Evolutionary conservation across 2,329 filamentous ascomycete genomes (phyloP).

Genomic region (Scedosporium apiospermum): DNA sequence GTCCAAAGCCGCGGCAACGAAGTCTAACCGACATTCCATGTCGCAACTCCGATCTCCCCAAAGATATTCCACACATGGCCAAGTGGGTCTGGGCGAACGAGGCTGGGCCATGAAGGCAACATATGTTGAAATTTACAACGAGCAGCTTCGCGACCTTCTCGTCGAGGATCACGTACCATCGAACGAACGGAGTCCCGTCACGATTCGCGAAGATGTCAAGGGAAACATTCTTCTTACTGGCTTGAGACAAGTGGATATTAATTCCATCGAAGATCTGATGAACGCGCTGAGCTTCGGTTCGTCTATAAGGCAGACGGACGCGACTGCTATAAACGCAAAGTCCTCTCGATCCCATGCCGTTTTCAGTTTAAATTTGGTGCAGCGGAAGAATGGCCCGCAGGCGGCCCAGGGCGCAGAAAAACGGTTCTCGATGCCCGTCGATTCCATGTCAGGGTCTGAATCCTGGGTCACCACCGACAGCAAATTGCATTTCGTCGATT

Average conservation of each 20-base stretch:
- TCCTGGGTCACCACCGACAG: slow-evolving; percentile 81
- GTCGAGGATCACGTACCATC: slow-evolving; percentile 62
- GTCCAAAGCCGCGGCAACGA: slow-evolving; percentile 34
- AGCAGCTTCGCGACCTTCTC: slow-evolving; percentile 84
- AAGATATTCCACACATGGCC: slow-evolving; percentile 43
- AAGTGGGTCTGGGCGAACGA: slow-evolving; percentile 49
- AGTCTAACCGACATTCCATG: slow-evolving; percentile 53
- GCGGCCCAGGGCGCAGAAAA: slow-evolving; percentile 58
- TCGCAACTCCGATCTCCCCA: slow-evolving; percentile 75
- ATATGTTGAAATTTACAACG: slow-evolving; percentile 97
- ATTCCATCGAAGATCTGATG: slow-evolving; percentile 85
- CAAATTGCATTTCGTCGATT: slow-evolving; percentile 96
- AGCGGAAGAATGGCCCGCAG: slow-evolving; percentile 59
- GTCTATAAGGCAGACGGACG: slow-evolving; percentile 88
- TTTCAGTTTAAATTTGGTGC: slow-evolving; percentile 87
- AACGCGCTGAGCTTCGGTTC: slow-evolving; percentile 87
- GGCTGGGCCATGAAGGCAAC: slow-evolving; percentile 90
- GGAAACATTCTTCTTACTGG: slow-evolving; percentile 92
- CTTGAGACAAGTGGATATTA: slow-evolving; percentile 77
- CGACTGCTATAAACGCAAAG: slow-evolving; percentile 94
- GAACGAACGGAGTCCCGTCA: slow-evolving; percentile 68
- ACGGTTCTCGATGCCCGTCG: slow-evolving; percentile 76
- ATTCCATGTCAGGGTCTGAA: slow-evolving; percentile 63
- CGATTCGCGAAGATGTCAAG: slow-evolving; percentile 87
- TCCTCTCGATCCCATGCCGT: slow-evolving; percentile 97